Evolutionary conservation across 2,329 filamentous ascomycete species (phyloP).

Genomic region (Chrysoporthe austroafricana): DNA sequence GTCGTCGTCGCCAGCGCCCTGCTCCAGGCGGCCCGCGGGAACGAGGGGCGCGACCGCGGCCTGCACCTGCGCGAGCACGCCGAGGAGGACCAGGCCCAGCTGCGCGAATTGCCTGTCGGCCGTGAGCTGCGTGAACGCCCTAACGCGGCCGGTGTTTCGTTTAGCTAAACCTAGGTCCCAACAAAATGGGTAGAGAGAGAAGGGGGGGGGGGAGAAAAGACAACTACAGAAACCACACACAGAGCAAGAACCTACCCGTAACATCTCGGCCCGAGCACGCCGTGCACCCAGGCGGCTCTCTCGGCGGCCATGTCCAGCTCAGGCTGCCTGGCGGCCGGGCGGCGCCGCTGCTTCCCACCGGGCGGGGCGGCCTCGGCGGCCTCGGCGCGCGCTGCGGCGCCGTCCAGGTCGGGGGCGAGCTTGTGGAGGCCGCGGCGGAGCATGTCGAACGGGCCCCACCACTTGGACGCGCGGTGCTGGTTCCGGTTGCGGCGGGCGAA

Average conservation of each 20-base stretch:
- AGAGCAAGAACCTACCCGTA: conserved; percentile 47
- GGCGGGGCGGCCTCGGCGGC: conserved; percentile 13
- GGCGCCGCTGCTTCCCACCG: conserved; percentile 14
- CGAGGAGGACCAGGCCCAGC: conserved; percentile 71
- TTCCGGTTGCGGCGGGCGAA: conserved; percentile 87
- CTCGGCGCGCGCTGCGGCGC: conserved; percentile 30
- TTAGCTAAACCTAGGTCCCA: too few species aligned
- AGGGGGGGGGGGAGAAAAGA: background rate
- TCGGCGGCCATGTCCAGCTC: conserved; percentile 24
- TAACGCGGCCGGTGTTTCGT: conserved; percentile 33
- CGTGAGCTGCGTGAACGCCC: conserved; percentile 69
- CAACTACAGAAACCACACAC: background rate
- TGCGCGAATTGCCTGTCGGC: conserved; percentile 75
- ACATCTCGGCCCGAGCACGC: conserved; percentile 44
- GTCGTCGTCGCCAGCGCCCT: background rate
- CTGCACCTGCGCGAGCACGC: conserved; percentile 63
- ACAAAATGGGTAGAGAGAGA: background rate
- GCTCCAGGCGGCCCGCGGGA: conserved; percentile 29
- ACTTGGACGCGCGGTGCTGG: conserved; percentile 80
- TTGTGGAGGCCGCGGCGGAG: conserved; percentile 68
- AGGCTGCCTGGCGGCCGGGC: conserved; percentile 12
- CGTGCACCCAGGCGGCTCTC: conserved; percentile 45
- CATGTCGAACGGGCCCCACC: conserved; percentile 76
- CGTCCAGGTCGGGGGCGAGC: conserved; percentile 49
- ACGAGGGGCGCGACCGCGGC: conserved; percentile 46